Conservation (phyloP, 148 eudicot genomes). For the Polygonum maritimum region DNA sequence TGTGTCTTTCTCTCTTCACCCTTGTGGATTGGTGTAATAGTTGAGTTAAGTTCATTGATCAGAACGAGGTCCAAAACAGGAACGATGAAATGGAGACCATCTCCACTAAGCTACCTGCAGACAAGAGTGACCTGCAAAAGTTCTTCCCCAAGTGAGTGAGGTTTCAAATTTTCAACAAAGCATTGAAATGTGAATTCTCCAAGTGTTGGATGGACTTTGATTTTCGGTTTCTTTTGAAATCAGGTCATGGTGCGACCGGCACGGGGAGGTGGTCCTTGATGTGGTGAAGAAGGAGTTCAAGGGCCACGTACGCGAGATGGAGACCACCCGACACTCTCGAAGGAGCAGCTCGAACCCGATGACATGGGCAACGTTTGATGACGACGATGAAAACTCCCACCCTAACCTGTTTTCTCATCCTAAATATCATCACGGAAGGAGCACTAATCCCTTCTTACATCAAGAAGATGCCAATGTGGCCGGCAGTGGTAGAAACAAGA, state of each 20-base stretch:
- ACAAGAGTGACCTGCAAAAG: slow-evolving; percentile 60
- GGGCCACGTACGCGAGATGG: slow-evolving; percentile 54
- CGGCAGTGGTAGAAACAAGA: neutral
- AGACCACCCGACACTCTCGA: slow-evolving; percentile 15
- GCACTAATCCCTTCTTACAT: neutral
- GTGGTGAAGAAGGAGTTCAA: slow-evolving; percentile 68
- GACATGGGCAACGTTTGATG: slow-evolving; percentile 69
- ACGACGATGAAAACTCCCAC: slow-evolving; percentile 60
- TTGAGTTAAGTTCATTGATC: neutral
- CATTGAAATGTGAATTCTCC: neutral
- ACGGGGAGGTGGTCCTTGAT: slow-evolving; percentile 55
- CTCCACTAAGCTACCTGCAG: slow-evolving; percentile 75
- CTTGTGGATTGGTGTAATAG: too few relatives aligned
- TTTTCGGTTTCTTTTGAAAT: slow-evolving; percentile 9
- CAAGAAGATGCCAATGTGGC: neutral
- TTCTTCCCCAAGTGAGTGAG: slow-evolving; percentile 59
- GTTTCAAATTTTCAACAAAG: neutral
- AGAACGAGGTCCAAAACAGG: slow-evolving; percentile 22
- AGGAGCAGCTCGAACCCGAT: slow-evolving; percentile 32
- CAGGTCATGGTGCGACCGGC: slow-evolving; percentile 61
- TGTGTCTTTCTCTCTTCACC: slow-evolving; percentile 17
- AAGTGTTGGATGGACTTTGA: neutral
- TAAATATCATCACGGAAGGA: neutral
- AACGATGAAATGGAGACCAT: slow-evolving; percentile 72
- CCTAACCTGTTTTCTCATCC: slow-evolving; percentile 55